phyloP scores from a whole-genome alignment of 495 filamentous ascomycete genomes.

The Neurospora sp. region DNA sequence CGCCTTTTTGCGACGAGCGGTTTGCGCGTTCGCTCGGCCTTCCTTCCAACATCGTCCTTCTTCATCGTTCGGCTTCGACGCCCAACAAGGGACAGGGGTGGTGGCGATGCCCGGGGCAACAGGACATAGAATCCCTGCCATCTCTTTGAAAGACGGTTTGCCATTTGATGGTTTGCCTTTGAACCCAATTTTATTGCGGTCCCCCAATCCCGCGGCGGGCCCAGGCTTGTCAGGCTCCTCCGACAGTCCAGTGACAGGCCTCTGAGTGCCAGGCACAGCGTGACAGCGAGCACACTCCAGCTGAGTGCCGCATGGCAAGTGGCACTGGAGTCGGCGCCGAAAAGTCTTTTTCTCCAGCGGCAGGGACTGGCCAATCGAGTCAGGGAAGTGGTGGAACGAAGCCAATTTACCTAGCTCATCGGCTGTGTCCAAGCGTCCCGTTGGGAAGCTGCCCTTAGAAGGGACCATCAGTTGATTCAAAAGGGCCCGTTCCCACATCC shows the following conservation, averaged over 20 bases:
- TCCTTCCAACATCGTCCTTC: not conserved
- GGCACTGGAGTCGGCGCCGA: not conserved
- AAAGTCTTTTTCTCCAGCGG: not conserved
- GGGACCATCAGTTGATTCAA: conserved; percentile 7
- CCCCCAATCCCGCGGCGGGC: not conserved
- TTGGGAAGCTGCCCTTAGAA: not conserved
- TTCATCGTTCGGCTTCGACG: not conserved
- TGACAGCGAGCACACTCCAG: not conserved
- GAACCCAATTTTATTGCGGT: not conserved
- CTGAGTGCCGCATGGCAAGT: not conserved
- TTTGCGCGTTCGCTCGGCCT: not conserved
- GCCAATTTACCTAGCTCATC: not conserved
- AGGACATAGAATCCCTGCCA: not conserved
- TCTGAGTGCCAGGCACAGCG: not conserved
- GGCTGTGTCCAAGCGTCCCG: not conserved
- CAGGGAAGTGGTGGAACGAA: not conserved
- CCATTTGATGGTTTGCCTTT: not conserved
- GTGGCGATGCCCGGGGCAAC: not conserved
- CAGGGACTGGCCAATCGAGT: not conserved
- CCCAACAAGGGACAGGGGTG: not conserved
- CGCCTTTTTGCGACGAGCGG: not conserved
- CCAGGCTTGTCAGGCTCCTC: not conserved
- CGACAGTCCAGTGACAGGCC: not conserved
- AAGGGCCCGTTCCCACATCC: conserved; percentile 16
- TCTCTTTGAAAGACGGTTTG: not conserved